Percentiles rank a stretch among this genome's conserved stretches.
phyloP scores from a whole-genome alignment of 768 basidiomycete genomes.

The Tephrocybe rancida region DNA sequence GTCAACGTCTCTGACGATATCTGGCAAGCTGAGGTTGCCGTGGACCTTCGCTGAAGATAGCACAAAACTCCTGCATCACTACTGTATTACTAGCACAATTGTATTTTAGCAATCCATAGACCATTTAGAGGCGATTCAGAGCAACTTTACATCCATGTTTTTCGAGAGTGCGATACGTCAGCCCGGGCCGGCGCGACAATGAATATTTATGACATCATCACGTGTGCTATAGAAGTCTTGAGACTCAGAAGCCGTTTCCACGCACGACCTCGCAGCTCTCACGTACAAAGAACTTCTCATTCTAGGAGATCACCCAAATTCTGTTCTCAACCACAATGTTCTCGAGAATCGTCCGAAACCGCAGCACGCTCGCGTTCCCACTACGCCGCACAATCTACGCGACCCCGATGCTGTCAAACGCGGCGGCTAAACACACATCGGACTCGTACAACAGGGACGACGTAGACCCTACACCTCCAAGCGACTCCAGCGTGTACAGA shows the following conservation, averaged over 20 bases:
- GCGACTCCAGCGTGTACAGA: slow-evolving; percentile 42
- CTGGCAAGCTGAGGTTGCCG: slow-evolving; percentile 54
- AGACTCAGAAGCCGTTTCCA: background rate
- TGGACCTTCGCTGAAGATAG: slow-evolving; percentile 28
- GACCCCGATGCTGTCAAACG: background rate
- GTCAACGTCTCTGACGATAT: slow-evolving; percentile 44
- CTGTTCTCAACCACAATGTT: slow-evolving; percentile 14
- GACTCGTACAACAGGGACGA: slow-evolving; percentile 56
- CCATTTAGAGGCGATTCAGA: too few species aligned
- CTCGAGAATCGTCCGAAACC: slow-evolving; percentile 4
- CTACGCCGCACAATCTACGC: slow-evolving; percentile 6
- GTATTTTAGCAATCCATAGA: too few species aligned
- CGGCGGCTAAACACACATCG: slow-evolving; percentile 25
- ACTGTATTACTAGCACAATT: background rate
- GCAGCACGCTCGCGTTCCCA: slow-evolving; percentile 4
- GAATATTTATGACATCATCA: slow-evolving; percentile 12
- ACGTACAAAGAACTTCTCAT: background rate
- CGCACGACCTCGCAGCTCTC: background rate
- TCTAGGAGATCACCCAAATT: background rate
- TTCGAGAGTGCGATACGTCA: too few species aligned
- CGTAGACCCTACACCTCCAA: slow-evolving; percentile 43
- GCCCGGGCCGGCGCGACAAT: background rate
- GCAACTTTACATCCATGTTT: too few species aligned
- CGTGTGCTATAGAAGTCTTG: slow-evolving; percentile 4
- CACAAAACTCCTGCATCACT: background rate